Percentiles rank a stretch among this genome's conserved stretches.
Conservation (phyloP, 208 protist genomes). For the Wallacemonas sp. region DNA sequence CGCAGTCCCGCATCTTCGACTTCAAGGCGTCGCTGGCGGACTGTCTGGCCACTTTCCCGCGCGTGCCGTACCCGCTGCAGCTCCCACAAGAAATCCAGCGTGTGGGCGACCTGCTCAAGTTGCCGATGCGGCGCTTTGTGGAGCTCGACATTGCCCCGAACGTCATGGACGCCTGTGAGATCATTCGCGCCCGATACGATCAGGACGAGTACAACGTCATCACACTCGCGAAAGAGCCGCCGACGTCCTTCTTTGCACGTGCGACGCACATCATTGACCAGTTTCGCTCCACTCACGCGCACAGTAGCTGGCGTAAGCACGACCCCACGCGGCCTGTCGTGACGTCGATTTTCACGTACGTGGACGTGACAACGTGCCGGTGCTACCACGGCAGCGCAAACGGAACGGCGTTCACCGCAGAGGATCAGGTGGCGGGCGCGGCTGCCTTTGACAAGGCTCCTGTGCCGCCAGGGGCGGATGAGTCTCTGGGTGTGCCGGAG, state of each 20-base stretch:
- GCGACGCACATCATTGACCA: slow-evolving; percentile 45
- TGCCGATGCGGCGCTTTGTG: slow-evolving; percentile 48
- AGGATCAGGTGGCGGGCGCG: neutral
- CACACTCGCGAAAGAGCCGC: slow-evolving; percentile 48
- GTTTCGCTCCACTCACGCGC: slow-evolving; percentile 45
- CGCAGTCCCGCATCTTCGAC: slow-evolving; percentile 63
- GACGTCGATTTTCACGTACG: slow-evolving; percentile 86
- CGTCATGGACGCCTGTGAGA: slow-evolving; percentile 65
- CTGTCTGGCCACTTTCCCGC: slow-evolving; percentile 69
- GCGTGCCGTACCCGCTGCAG: slow-evolving; percentile 24
- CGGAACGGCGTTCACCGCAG: slow-evolving; percentile 16
- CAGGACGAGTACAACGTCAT: slow-evolving; percentile 66
- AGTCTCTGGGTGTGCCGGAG: slow-evolving; percentile 31
- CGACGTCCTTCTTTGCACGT: slow-evolving; percentile 47
- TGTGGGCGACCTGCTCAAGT: slow-evolving; percentile 51
- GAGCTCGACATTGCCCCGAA: slow-evolving; percentile 39
- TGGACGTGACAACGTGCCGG: slow-evolving; percentile 57
- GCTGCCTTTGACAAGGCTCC: neutral
- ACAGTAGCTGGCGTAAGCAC: slow-evolving; percentile 88
- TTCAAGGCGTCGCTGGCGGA: slow-evolving; percentile 34
- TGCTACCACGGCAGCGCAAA: slow-evolving; percentile 35
- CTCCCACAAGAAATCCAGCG: slow-evolving; percentile 37
- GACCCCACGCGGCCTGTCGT: slow-evolving; percentile 77
- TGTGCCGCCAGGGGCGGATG: neutral
- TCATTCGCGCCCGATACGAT: slow-evolving; percentile 66